Percentiles rank a stretch among this genome's conserved stretches.
Conservation (phyloP, 2,329 filamentous ascomycete species). For the Hypoxylon sp. region DNA sequence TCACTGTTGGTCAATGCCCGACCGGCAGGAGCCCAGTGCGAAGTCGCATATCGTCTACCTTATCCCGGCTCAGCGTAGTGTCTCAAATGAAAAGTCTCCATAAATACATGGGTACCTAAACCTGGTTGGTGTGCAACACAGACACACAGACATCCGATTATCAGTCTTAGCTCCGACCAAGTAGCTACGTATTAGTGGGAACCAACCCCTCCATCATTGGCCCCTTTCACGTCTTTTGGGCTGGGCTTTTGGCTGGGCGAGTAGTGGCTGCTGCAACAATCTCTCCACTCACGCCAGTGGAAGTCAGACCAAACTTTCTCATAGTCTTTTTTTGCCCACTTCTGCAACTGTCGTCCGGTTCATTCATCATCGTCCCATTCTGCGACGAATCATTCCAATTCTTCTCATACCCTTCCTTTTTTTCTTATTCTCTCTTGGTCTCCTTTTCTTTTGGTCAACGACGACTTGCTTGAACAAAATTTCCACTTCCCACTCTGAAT, state of each 20-base stretch:
- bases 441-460: constrained; percentile 26
- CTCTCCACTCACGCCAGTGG: constrained; percentile 44
- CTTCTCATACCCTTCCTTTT: constrained; percentile 32
- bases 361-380: constrained; percentile 47
- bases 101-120: constrained; percentile 26
- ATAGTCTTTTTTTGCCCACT: constrained; percentile 43
- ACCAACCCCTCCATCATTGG: constrained; percentile 37
- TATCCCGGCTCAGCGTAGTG: constrained; percentile 26
- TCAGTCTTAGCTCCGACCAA: constrained; percentile 43
- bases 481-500: constrained; percentile 21
- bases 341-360: constrained; percentile 43
- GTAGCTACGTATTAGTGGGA: constrained; percentile 35
- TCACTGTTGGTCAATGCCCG: constrained; percentile 41
- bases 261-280: constrained; percentile 44
- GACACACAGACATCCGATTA: constrained; percentile 44
- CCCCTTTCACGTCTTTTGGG: constrained; percentile 39
- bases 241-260: constrained; percentile 37
- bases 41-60: constrained; percentile 33
- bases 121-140: constrained; percentile 40
- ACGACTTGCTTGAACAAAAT: constrained; percentile 27
- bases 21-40: constrained; percentile 34
- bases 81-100: constrained; percentile 25
- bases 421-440: constrained; percentile 29
- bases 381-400: constrained; percentile 44
- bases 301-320: constrained; percentile 46